Percentiles rank a stretch among this genome's conserved stretches.
Evolutionary conservation across 2,329 filamentous ascomycete genomes (phyloP).

Genomic region (Sclerotinia spermophila): DNA sequence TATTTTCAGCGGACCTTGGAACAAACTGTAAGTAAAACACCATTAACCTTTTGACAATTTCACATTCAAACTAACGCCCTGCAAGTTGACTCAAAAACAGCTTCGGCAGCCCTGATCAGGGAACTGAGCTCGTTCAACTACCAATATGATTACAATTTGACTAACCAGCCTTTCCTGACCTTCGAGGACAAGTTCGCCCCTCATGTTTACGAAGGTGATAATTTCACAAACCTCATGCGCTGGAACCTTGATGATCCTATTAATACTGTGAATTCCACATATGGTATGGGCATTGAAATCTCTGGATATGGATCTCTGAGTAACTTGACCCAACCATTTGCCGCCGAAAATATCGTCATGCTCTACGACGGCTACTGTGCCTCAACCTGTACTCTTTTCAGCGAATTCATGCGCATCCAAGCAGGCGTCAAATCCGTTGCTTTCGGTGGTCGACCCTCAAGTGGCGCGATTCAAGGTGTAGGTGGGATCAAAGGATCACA

Average conservation of each 20-base stretch:
- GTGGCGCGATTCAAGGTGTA: constrained; percentile 56
- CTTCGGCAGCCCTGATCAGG: constrained; percentile 25
- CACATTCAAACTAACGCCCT: not conserved
- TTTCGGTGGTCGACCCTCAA: constrained; percentile 55
- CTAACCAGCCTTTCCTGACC: constrained; percentile 28
- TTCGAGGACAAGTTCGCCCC: constrained; percentile 33
- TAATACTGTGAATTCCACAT: constrained; percentile 27
- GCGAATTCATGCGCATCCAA: constrained; percentile 50
- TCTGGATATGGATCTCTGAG: constrained; percentile 36
- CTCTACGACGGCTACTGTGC: constrained; percentile 52
- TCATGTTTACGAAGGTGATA: constrained; percentile 25
- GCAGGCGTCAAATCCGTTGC: constrained; percentile 54
- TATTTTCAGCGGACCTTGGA: constrained; percentile 25
- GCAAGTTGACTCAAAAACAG: constrained; percentile 27
- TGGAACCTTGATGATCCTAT: constrained; percentile 33
- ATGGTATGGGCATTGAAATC: constrained; percentile 34
- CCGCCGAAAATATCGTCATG: constrained; percentile 42
- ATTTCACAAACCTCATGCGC: constrained; percentile 29
- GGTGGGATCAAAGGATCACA: constrained; percentile 62
- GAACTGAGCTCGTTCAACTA: constrained; percentile 33
- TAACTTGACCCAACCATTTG: constrained; percentile 39
- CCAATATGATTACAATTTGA: constrained; percentile 31
- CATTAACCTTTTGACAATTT: not conserved
- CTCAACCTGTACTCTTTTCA: constrained; percentile 58
- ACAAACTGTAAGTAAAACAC: constrained; percentile 21